Percentiles rank a stretch among this genome's conserved stretches.
phyloP scores from a whole-genome alignment of 2,329 filamentous ascomycete species.

The Exophiala spinifera region DNA sequence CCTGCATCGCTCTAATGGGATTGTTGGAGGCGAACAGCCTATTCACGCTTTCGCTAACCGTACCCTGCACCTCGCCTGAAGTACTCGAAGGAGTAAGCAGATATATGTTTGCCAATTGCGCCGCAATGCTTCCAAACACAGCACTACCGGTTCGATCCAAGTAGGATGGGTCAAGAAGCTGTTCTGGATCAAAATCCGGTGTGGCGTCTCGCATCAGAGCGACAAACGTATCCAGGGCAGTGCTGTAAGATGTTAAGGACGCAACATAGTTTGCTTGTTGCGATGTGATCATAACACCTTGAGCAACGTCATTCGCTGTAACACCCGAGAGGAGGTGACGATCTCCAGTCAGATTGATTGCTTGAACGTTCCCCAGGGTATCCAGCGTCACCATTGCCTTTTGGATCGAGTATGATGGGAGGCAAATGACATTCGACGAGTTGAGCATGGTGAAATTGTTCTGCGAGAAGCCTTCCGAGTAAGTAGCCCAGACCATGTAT shows the following conservation, averaged over 20 bases:
- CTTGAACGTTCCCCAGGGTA: slow-evolving; percentile 12
- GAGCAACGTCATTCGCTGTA: slow-evolving; percentile 14
- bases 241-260: background rate
- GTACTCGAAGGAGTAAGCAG: slow-evolving; percentile 5
- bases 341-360: slow-evolving; percentile 12
- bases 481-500: slow-evolving; percentile 15
- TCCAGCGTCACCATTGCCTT: slow-evolving; percentile 13
- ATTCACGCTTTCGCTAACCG: slow-evolving; percentile 11
- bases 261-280: slow-evolving; percentile 6
- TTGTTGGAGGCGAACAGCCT: slow-evolving; percentile 10
- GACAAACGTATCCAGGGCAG: slow-evolving; percentile 11
- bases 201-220: slow-evolving; percentile 18
- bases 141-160: slow-evolving; percentile 8
- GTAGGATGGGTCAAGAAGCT: slow-evolving; percentile 17
- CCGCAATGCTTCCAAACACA: slow-evolving; percentile 12
- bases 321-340: slow-evolving; percentile 9
- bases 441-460: slow-evolving; percentile 21
- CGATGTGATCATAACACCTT: slow-evolving; percentile 10
- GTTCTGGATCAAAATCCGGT: slow-evolving; percentile 2
- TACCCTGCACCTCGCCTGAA: slow-evolving; percentile 10
- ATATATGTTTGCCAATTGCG: slow-evolving; percentile 22
- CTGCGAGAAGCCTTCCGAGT: slow-evolving; percentile 19
- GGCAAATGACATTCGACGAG: slow-evolving; percentile 24
- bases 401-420: slow-evolving; percentile 17
- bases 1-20: slow-evolving; percentile 22